Evolutionary conservation across 2,329 filamentous ascomycete genomes (phyloP), one percentile per base, ranked within the genome.

Genomic region (Bipolaris sorokiniana): DNA sequence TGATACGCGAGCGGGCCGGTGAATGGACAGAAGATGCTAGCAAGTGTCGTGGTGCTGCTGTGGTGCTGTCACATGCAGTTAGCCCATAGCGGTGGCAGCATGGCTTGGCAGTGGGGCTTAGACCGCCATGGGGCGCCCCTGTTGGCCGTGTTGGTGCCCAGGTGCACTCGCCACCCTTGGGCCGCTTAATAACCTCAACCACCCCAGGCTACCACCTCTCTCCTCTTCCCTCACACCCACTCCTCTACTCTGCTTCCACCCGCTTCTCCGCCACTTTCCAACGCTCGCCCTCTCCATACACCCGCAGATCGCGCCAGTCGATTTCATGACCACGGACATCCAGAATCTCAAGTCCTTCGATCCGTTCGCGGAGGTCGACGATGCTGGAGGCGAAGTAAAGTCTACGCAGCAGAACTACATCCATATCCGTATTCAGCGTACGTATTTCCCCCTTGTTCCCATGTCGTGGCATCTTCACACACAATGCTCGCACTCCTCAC

Each of bases 291-390:
- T 28, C 48, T 37, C 31, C 34, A 33, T 26, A 33, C 59, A 59
- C 58, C 65, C 66, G 65, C 68, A 70, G 63, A 66, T 64, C 65
- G 64, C 62, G 62, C 63, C 68, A 67, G 64, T 66, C 69, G 70
- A 68, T 69, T 68, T 67, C 67, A 73, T 74, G 69, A 69, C 77
- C 68, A 73, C 70, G 63, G 68, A 71, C 63, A 72, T 72, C 62
- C 70, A 71, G 61, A 97, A 71, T 64, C 67, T 71, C 61, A 69
- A 70, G 67, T 65, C 65, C 69, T 71, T 71, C 69, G 95, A 99
- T 90, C 95, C 95, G 90, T 99, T 99, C 92, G 95, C 95, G 90
- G 95, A 98, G 91, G 95, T 93, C 88, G 95, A 97, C 91, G 94
- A 97, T 89, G 93, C 96, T 82, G 92, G 90, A 81, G 93, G 92